A percentile compares a stretch with the other conserved stretches of the same genome.
These are phyloP conservation scores for Margaritispora aquatica DNA, from an alignment of 495 filamentous ascomycete genomes.

Conservation along the genomic window DNA sequence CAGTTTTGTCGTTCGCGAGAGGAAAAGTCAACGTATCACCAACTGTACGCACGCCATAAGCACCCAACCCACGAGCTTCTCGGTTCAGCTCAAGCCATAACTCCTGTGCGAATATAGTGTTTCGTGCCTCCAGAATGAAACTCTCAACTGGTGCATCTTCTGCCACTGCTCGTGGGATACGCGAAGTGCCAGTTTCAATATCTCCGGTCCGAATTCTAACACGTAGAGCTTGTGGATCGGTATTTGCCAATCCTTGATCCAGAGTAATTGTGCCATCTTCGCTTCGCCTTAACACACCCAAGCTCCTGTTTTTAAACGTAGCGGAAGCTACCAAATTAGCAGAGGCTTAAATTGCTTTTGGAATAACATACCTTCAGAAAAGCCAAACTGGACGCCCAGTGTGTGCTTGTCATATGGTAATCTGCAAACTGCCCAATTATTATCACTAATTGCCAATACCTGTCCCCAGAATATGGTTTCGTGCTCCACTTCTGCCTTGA, in stretches of 20 bases:
- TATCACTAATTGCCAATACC: constrained; percentile 69
- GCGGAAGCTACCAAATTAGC: constrained; percentile 44
- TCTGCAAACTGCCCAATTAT: constrained; percentile 76
- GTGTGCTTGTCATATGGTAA: constrained; percentile 66
- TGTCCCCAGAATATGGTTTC: constrained; percentile 89
- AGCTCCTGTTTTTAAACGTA: constrained; percentile 68
- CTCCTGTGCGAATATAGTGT: constrained; percentile 87
- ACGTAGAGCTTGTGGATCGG: constrained; percentile 55
- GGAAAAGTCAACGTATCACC: constrained; percentile 53
- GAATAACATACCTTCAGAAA: constrained; percentile 54
- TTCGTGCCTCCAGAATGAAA: constrained; percentile 71
- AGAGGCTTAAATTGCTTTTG: background rate
- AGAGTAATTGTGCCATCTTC: constrained; percentile 69
- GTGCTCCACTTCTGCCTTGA: constrained; percentile 67
- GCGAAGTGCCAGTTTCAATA: constrained; percentile 46
- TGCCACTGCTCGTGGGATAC: constrained; percentile 25
- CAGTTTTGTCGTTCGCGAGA: constrained; percentile 43
- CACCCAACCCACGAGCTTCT: constrained; percentile 65
- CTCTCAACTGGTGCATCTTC: constrained; percentile 44
- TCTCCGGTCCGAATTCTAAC: constrained; percentile 46
- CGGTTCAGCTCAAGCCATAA: constrained; percentile 86
- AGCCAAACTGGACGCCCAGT: constrained; percentile 83
- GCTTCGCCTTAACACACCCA: constrained; percentile 68
- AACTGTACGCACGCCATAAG: constrained; percentile 56
- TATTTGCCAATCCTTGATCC: constrained; percentile 56